Evolutionary conservation across 148 eudicot species (phyloP).

Genomic region (Rhododendron molle): DNA sequence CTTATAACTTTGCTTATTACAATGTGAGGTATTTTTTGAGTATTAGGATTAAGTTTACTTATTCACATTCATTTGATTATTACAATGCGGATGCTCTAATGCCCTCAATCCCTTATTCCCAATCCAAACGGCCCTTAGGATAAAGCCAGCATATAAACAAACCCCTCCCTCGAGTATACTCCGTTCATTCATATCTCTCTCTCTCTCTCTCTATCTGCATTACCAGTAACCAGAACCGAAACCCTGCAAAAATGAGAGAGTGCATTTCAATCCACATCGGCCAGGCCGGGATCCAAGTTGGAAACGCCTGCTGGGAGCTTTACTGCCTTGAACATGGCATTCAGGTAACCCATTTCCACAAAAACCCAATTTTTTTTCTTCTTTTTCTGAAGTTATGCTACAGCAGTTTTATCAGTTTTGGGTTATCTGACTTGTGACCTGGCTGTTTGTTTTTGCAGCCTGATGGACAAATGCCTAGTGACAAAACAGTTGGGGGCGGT

Average conservation of each 20-base stretch:
- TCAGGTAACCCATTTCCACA: too few species aligned
- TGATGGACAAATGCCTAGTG: slow-evolving; percentile 50
- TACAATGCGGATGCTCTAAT: too few species aligned
- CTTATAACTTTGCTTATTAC: too few species aligned
- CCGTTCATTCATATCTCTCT: neutral
- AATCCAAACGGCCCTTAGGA: too few species aligned
- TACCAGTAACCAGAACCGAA: neutral
- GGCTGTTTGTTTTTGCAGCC: slow-evolving; percentile 20
- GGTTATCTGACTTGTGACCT: neutral
- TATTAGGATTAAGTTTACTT: too few species aligned
- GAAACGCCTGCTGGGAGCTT: slow-evolving; percentile 53
- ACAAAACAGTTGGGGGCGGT: slow-evolving; percentile 39
- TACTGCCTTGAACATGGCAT: slow-evolving; percentile 51
- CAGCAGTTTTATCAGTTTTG: neutral
- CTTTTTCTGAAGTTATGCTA: neutral
- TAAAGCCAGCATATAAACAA: too few species aligned
- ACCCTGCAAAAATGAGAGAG: slow-evolving; percentile 29
- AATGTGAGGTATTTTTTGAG: too few species aligned
- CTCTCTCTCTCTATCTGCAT: slow-evolving; percentile 11
- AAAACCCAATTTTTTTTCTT: neutral
- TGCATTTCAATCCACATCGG: slow-evolving; percentile 56
- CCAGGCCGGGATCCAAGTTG: slow-evolving; percentile 48
- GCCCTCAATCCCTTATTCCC: too few species aligned
- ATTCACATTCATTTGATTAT: too few species aligned
- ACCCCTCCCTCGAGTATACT: too few species aligned